Evolutionary conservation across 225 moss, liverwort and hornwort species (phyloP), one percentile per base, ranked within the genome.

Genomic region (Bryum argenteum): DNA sequence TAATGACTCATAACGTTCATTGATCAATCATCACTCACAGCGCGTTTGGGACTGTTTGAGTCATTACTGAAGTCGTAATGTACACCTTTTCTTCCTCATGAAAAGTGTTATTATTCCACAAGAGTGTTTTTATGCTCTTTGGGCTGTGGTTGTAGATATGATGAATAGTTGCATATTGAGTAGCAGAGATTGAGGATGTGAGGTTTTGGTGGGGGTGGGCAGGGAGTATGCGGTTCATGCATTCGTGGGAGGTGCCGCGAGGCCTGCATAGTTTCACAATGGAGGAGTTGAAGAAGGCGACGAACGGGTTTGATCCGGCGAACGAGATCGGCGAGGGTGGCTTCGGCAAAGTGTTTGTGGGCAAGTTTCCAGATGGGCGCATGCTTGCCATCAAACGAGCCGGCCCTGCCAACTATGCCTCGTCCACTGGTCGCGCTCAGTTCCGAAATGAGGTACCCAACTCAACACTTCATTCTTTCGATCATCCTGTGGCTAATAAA

Each of bases 311-410:
- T 48, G 69, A 65, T 1, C 71, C 68, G 17, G 62, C 38, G 5
- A 80, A 80, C 47, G 82, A 86, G 60, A 82, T 85, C 63, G 81
- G 85, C 52, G 78, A 73, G 39, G 85, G 85, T 11, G 82, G 85
- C 26, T 86, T 83, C 21, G 80, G 86, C 61, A 79, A 82, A 80
- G 86, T 82, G 6, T 86, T 82, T 26, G 67, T 80, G 39, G 82
- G 80, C 12, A 71, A 59, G 3, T 82, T 86, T 65, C 65, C 74
- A 0, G 74, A 71, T 75, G 86, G 80, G 42, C 71, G 82, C 38
- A 64, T 54, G 9, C 61, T 86, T 37, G 86, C 86, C 21, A 78
- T 86, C 52, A 86, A 83, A 75, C 67, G 80, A 7, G 86, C 83
- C 1, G 67, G 81, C 14, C 79, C 74, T 44, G 65, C 77, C 8